Evolutionary conservation across 2,329 filamentous ascomycete genomes (phyloP).

Genomic region (Beauveria scarabaeidicola): DNA sequence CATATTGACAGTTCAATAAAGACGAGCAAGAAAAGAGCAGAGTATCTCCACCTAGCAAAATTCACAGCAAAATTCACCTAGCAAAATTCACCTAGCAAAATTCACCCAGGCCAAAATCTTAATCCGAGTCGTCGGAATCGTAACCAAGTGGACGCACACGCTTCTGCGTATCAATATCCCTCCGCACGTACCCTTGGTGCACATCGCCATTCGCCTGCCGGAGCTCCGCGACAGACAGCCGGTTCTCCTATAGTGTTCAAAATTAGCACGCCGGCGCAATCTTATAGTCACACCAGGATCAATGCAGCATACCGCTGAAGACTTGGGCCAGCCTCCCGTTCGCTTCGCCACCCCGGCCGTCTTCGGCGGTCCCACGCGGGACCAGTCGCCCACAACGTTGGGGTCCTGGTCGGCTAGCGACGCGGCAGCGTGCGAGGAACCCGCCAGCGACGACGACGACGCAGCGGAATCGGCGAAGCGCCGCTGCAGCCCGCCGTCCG

Average conservation of each 20-base stretch:
- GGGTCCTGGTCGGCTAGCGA: not conserved
- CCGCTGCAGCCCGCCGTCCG: not conserved
- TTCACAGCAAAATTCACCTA: too few relatives aligned
- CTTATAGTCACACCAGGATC: not conserved
- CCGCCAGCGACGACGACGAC: not conserved
- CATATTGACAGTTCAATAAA: too few relatives aligned
- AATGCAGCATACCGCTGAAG: not conserved
- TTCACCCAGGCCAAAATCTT: too few relatives aligned
- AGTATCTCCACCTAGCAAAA: too few relatives aligned
- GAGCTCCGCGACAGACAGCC: not conserved
- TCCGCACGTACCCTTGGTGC: not conserved
- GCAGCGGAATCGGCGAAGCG: not conserved
- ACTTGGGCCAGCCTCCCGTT: not conserved
- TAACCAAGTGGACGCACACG: not conserved
- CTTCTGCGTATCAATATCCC: not conserved
- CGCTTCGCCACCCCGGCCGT: not conserved
- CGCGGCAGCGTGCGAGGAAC: not conserved
- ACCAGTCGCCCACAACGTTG: constrained; percentile 4
- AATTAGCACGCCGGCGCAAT: too few relatives aligned
- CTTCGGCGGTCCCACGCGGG: not conserved
- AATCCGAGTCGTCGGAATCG: not conserved
- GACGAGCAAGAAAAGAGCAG: too few relatives aligned
- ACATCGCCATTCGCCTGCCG: not conserved
- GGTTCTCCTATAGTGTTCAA: not conserved
- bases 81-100: too few relatives aligned